Evolutionary conservation across 495 filamentous ascomycete genomes (phyloP).

Genomic region (Hypoxylon cercidicola): DNA sequence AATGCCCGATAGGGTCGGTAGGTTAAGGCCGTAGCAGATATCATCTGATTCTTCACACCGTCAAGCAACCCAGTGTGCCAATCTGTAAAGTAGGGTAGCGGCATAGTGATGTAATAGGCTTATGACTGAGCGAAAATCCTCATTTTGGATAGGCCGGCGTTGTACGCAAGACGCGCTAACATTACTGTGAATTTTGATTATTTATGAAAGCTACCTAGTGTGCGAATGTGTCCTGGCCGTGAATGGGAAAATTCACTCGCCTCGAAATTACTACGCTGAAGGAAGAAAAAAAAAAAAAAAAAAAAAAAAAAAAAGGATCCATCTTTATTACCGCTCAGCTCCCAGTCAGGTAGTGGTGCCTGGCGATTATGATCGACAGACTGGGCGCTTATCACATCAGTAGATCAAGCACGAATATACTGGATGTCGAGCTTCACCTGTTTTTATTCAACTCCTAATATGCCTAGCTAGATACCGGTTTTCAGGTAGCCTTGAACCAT

Average conservation of each 20-base stretch:
- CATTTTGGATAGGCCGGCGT: conserved; percentile 25
- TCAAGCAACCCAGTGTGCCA: conserved; percentile 19
- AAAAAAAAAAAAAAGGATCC: conserved; percentile 1
- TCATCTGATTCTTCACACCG: background rate
- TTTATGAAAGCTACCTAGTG: background rate
- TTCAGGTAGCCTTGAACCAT: conserved; percentile 13
- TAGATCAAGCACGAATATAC: background rate
- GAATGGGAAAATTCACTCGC: background rate
- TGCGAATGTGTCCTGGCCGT: conserved; percentile 1
- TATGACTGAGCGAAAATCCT: conserved; percentile 31
- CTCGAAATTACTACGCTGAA: background rate
- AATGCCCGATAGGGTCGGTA: no score
- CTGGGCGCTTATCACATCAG: conserved; percentile 18
- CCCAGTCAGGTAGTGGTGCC: conserved; percentile 31
- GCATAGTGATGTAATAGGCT: conserved; percentile 35
- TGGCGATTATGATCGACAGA: conserved; percentile 27
- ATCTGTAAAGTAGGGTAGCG: conserved; percentile 1
- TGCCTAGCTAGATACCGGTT: conserved; percentile 23
- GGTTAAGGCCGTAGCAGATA: background rate
- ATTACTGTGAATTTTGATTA: conserved; percentile 9
- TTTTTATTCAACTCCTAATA: conserved; percentile 32
- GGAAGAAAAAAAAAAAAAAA: no score
- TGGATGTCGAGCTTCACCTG: conserved; percentile 13
- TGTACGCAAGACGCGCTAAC: conserved; percentile 21
- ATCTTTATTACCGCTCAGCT: conserved; percentile 16